Evolutionary conservation across 2,329 filamentous ascomycete species (phyloP).

Genomic region (Aphanoascus verrucosus): DNA sequence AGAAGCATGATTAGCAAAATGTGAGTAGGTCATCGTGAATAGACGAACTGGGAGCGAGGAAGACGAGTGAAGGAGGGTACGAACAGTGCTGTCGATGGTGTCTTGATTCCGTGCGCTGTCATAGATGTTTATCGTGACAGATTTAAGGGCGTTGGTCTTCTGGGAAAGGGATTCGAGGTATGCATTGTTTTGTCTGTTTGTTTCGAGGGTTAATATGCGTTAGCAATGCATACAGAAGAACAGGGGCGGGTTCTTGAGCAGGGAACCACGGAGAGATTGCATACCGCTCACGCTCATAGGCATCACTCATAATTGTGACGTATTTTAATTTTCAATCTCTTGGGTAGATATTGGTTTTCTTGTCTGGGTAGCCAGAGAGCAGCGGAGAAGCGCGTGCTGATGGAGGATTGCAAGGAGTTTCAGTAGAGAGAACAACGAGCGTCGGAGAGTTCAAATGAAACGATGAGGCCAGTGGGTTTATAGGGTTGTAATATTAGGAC

Average conservation of each 20-base stretch:
- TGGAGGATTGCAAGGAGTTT: no score
- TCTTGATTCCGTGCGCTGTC: constrained; percentile 84
- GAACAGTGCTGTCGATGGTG: constrained; percentile 75
- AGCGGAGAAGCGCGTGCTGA: neutral
- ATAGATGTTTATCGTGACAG: constrained; percentile 95
- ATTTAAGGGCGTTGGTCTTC: constrained; percentile 85
- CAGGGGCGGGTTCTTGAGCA: neutral
- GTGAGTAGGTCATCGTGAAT: neutral
- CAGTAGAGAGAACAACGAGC: no score
- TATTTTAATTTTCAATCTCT: neutral
- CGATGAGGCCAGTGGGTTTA: no score
- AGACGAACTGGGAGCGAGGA: neutral
- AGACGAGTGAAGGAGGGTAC: constrained; percentile 23
- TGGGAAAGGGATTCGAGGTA: constrained; percentile 80
- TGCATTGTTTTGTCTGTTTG: constrained; percentile 72
- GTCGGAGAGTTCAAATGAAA: no score
- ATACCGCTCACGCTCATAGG: constrained; percentile 64
- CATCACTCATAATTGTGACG: constrained; percentile 52
- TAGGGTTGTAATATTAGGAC: no score
- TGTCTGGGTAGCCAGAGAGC: neutral
- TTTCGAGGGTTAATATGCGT: constrained; percentile 6
- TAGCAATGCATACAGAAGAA: constrained; percentile 8
- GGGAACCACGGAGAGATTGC: neutral
- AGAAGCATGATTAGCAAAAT: neutral
- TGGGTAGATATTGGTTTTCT: neutral